Evolutionary conservation across 192 early-diverging fungal genomes (phyloP).

Genomic region (Backusella liffmaniae): DNA sequence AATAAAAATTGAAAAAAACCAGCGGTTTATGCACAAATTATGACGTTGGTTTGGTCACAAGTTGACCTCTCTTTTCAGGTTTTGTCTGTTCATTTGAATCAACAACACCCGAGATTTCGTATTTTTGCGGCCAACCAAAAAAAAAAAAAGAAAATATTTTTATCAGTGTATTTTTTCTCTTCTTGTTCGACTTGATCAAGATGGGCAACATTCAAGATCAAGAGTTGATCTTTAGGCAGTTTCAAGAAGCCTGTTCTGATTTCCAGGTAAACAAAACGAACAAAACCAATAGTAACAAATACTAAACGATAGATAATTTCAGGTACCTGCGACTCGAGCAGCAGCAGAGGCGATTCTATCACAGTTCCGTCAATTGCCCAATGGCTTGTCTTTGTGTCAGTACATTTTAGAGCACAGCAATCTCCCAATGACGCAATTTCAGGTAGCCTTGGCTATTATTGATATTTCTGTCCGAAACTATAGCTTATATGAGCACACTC

Average conservation of each 20-base stretch:
- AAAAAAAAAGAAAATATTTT: not conserved
- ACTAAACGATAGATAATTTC: not conserved
- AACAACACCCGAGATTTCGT: not conserved
- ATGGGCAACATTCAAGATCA: slow-evolving; percentile 5
- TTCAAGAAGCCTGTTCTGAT: slow-evolving; percentile 55
- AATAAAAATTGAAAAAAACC: not conserved
- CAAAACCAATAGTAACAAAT: too few species aligned
- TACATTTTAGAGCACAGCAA: slow-evolving; percentile 61
- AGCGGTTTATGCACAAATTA: not conserved
- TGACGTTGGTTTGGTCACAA: not conserved
- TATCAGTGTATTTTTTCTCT: too few species aligned
- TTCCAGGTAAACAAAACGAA: slow-evolving; percentile 40
- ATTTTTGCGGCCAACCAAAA: not conserved
- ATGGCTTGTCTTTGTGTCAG: slow-evolving; percentile 57
- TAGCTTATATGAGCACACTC: slow-evolving; percentile 44
- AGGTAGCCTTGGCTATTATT: slow-evolving; percentile 56
- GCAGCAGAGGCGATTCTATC: slow-evolving; percentile 51
- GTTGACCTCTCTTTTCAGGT: not conserved
- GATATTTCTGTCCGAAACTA: slow-evolving; percentile 59
- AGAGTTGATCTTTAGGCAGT: slow-evolving; percentile 43
- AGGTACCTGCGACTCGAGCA: slow-evolving; percentile 53
- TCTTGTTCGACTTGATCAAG: not conserved
- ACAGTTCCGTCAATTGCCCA: slow-evolving; percentile 50
- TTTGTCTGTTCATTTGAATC: not conserved
- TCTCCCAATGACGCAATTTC: slow-evolving; percentile 56